Conservation (phyloP, 768 basidiomycete species). For the Neoboletus magnificus region DNA sequence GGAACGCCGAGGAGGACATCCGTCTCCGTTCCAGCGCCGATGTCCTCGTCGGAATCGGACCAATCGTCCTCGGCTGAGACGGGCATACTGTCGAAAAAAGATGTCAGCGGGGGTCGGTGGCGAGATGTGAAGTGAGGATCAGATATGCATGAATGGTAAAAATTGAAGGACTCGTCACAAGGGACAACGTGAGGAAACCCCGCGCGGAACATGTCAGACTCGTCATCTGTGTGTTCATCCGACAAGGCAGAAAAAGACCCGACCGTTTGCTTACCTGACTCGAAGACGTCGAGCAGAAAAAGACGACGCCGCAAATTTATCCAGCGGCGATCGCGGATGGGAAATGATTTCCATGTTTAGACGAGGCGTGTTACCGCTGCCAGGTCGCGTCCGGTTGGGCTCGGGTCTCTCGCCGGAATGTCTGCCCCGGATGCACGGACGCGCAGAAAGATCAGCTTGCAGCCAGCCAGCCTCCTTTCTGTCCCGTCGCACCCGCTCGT, state of each 20-base stretch:
- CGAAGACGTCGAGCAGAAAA: slow-evolving; percentile 1
- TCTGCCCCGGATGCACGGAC: slow-evolving; percentile 66
- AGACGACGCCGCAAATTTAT: slow-evolving; percentile 1
- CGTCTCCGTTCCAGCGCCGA: slow-evolving; percentile 56
- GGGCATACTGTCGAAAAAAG: slow-evolving; percentile 36
- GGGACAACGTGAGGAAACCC: slow-evolving; percentile 56
- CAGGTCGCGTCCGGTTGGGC: not conserved
- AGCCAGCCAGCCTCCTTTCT: slow-evolving; percentile 51
- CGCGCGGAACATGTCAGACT: slow-evolving; percentile 66
- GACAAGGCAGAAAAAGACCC: not conserved
- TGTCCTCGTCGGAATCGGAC: slow-evolving; percentile 80
- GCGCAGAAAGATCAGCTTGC: slow-evolving; percentile 60
- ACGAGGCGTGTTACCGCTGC: not conserved
- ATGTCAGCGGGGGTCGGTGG: slow-evolving; percentile 2
- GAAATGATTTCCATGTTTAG: slow-evolving; percentile 20
- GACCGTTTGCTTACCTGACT: slow-evolving; percentile 19
- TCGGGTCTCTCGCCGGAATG: slow-evolving; percentile 40
- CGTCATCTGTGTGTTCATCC: slow-evolving; percentile 67
- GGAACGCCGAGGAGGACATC: slow-evolving; percentile 77
- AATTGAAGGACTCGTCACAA: slow-evolving; percentile 61
- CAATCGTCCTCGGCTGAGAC: slow-evolving; percentile 53
- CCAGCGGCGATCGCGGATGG: not conserved
- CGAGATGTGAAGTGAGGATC: slow-evolving; percentile 38
- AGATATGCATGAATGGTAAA: slow-evolving; percentile 95
- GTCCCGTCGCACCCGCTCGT: slow-evolving; percentile 17